These are phyloP conservation scores for Trichaptum fuscoviolaceum DNA, from an alignment of 768 basidiomycete genomes.

Conservation along the genomic window DNA sequence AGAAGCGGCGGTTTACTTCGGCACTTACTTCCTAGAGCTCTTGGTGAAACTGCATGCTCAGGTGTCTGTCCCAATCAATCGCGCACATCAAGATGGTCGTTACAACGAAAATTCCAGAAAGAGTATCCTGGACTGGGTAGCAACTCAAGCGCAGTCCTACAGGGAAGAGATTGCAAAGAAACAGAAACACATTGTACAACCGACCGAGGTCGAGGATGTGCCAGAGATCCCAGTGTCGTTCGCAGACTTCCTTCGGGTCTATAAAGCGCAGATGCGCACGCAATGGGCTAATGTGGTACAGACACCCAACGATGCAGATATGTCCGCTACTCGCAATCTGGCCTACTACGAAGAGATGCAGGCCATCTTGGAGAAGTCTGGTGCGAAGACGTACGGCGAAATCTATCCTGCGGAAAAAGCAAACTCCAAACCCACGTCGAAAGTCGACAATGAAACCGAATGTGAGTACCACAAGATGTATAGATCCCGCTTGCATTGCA, in stretches of 20 bases:
- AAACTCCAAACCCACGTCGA: not conserved
- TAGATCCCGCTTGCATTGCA: too few relatives aligned
- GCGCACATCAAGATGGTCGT: not conserved
- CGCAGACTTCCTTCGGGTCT: not conserved
- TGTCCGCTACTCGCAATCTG: not conserved
- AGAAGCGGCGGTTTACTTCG: conserved; percentile 19
- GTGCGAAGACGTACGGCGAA: conserved; percentile 40
- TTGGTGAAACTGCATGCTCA: conserved; percentile 24
- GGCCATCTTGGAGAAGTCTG: conserved; percentile 25
- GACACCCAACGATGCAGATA: not conserved
- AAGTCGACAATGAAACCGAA: conserved; percentile 17
- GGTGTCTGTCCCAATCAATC: conserved; percentile 12
- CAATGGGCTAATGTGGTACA: not conserved
- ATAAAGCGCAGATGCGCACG: not conserved
- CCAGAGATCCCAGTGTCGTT: not conserved
- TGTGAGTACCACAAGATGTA: too few relatives aligned
- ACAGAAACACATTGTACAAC: not conserved
- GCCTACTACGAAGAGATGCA: conserved; percentile 29
- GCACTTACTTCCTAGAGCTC: conserved; percentile 23
- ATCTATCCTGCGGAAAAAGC: conserved; percentile 26
- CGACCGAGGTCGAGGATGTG: not conserved
- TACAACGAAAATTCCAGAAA: not conserved
- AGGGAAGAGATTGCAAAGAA: not conserved
- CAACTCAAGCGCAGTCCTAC: not conserved
- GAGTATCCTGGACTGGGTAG: conserved; percentile 19